Percentiles rank a stretch among this genome's conserved stretches.
Conservation (phyloP, 2,329 filamentous ascomycete genomes). For the Teratosphaeria viscida region DNA sequence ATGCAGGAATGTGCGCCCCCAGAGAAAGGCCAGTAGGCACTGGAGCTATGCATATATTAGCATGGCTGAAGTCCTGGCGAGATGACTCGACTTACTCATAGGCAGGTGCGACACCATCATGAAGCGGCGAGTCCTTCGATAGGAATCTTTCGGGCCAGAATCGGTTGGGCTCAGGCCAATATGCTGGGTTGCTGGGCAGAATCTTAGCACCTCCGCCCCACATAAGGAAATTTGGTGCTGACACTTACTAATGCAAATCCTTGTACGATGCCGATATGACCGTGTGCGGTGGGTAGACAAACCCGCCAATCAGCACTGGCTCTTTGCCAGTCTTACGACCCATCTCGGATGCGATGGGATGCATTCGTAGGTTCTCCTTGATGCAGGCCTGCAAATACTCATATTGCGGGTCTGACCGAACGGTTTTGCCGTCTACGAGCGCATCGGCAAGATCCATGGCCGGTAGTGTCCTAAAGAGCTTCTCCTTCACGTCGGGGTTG, state of each 20-base stretch:
- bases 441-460: not conserved
- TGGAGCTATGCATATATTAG: not conserved
- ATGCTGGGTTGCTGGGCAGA: not conserved
- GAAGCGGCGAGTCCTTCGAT: not conserved
- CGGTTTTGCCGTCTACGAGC: not conserved
- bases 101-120: not conserved
- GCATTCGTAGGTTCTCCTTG: not conserved
- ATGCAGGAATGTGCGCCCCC: not conserved
- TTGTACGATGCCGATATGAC: conserved; percentile 1
- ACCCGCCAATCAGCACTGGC: not conserved
- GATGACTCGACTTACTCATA: not conserved
- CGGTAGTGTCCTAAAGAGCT: not conserved
- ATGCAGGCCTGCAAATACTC: not conserved
- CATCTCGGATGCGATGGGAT: not conserved
- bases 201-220: not conserved
- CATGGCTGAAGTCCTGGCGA: not conserved
- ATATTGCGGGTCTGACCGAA: not conserved
- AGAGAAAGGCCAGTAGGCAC: not conserved
- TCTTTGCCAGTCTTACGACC: not conserved
- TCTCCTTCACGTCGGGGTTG: not conserved
- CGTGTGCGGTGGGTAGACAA: conserved; percentile 7
- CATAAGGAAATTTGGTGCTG: not conserved
- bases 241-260: not conserved
- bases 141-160: not conserved
- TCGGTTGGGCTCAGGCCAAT: not conserved